A percentile compares a stretch with the other conserved stretches of the same genome.
Evolutionary conservation across 2,329 filamentous ascomycete species (phyloP).

Genomic region (Aspergillus clavatus): DNA sequence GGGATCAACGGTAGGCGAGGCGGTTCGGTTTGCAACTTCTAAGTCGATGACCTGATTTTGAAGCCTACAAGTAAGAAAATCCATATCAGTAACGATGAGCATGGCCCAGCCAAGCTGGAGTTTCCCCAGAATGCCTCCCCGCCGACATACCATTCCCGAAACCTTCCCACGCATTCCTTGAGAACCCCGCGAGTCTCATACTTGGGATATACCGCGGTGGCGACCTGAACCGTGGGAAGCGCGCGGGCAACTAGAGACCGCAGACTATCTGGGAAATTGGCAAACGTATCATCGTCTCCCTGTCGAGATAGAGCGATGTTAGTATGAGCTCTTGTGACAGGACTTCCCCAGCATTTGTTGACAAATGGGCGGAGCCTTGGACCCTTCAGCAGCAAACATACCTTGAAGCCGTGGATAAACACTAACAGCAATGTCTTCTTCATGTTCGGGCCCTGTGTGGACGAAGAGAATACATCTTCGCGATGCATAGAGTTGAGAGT

Average conservation of each 20-base stretch:
- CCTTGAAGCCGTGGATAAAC: slow-evolving; percentile 48
- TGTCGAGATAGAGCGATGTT: slow-evolving; percentile 17
- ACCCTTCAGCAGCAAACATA: slow-evolving; percentile 15
- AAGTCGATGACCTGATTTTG: slow-evolving; percentile 90
- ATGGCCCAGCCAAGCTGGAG: background rate
- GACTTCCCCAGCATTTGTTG: background rate
- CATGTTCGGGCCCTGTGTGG: slow-evolving; percentile 26
- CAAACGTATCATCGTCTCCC: slow-evolving; percentile 49
- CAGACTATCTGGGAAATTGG: slow-evolving; percentile 42
- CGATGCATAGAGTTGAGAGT: slow-evolving; percentile 1
- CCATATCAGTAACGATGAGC: background rate
- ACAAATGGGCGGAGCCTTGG: background rate
- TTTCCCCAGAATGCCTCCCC: no score
- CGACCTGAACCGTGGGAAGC: slow-evolving; percentile 40
- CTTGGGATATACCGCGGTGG: slow-evolving; percentile 44
- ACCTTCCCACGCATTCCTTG: slow-evolving; percentile 41
- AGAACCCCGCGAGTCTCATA: slow-evolving; percentile 48
- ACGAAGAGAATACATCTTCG: slow-evolving; percentile 6
- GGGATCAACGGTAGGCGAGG: slow-evolving; percentile 80
- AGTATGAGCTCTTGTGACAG: background rate
- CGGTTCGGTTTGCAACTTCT: slow-evolving; percentile 74
- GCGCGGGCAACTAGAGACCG: slow-evolving; percentile 39
- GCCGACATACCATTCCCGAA: slow-evolving; percentile 47
- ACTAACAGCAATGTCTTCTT: slow-evolving; percentile 45
- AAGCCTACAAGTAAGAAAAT: slow-evolving; percentile 52